Evolutionary conservation across 345 rosid species (phyloP), one percentile per base, ranked within the genome.

Genomic region (Toxicodendron radicans): DNA sequence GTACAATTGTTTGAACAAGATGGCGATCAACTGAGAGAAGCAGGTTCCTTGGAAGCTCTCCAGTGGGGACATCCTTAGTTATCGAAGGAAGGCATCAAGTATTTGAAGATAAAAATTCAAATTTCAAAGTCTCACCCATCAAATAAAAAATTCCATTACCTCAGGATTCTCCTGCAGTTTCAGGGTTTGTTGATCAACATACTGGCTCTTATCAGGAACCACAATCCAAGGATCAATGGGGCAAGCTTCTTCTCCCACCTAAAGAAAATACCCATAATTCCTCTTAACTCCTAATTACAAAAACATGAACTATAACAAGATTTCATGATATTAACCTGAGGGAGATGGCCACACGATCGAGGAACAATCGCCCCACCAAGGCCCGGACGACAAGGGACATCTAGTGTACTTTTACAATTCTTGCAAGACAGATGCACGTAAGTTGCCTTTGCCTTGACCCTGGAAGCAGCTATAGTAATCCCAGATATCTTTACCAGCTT

Each of bases 11-110:
- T n/a, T n/a, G n/a, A n/a, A n/a, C n/a, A n/a, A 91, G 92, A 83
- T 87, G 86, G 17, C 99, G 87, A 84, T 95, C 99, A 81, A 91
- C 86, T 0, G 97, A 95, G 52, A 95, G 92, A 74, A 95, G 92
- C 90, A 91, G 91, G 73, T 95, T 95, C 74, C 99, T 87, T n/a
- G 99, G 99, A 76, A 95, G 97, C 88, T 95, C 99, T 46, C 99
- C 97, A 52, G 99, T 92, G 52, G 99, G 99, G 43, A 95, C 97
- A 87, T 95, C 97, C 97, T 92, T 79, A 74, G 76, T 66, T 51
- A 73, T 41, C 46, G 66, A 74, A 49, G 59, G 68, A 62, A 60
- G 54, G 46, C 63, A 80, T 56, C 59, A 43, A 64, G 38, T 33
- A 48, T 58, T 24, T 35, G 24, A 70, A 58, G 1, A 27, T 27